phyloP scores from a whole-genome alignment of 23 red algal genomes.

The Pyropia haitanensis region DNA sequence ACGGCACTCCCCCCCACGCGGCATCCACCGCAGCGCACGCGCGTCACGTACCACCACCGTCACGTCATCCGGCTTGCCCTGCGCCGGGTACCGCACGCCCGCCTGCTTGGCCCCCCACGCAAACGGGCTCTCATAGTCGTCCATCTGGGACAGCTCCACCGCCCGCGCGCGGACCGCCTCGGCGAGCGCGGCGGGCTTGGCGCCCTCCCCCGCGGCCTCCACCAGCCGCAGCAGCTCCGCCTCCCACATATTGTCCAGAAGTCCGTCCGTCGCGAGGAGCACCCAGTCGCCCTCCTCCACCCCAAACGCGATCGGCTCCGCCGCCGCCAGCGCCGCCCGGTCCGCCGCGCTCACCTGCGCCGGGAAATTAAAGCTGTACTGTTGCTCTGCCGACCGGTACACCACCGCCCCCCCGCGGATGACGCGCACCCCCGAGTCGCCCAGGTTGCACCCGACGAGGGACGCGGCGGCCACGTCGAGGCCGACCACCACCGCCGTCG shows the following conservation, averaged over 20 bases:
- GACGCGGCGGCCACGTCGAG: not conserved
- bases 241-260: constrained; percentile 28
- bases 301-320: not conserved
- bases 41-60: no score
- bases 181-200: no score
- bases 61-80: no score
- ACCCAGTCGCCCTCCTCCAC: constrained; percentile 22
- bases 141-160: no score
- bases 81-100: no score
- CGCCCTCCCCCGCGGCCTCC: no score
- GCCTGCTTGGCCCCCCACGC: no score
- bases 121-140: no score
- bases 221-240: constrained; percentile 7
- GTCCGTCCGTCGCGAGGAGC: constrained; percentile 25
- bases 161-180: no score
- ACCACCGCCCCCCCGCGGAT: constrained; percentile 10
- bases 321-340: not conserved
- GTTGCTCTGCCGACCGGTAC: constrained; percentile 18
- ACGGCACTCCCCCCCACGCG: no score
- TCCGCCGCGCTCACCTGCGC: constrained; percentile 21
- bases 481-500: constrained; percentile 16
- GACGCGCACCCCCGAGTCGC: constrained; percentile 23
- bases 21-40: no score
- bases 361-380: constrained; percentile 44
- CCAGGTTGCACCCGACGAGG: constrained; percentile 3